Conservation (phyloP, 2,329 filamentous ascomycete species). For the Corinectria fuckeliana region DNA sequence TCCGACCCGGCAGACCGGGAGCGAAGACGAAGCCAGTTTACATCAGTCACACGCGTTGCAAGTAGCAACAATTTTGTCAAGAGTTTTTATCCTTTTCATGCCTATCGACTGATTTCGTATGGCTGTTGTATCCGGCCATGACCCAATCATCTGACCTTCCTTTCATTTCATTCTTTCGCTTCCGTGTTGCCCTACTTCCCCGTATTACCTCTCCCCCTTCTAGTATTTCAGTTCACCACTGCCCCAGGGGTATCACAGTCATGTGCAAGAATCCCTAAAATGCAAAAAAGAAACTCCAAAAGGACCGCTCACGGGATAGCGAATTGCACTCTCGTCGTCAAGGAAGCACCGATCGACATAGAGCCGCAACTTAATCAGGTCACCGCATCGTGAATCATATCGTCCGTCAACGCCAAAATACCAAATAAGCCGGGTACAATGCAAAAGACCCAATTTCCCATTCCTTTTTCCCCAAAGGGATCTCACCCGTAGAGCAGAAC, state of each 20-base stretch:
- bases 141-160: background rate
- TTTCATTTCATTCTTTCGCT: background rate
- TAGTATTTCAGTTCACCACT: background rate
- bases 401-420: background rate
- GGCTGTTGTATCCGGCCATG: background rate
- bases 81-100: background rate
- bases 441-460: background rate
- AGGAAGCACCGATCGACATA: no score
- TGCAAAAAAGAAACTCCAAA: conserved; percentile 8
- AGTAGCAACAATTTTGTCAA: background rate
- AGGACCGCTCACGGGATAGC: background rate
- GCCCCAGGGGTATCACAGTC: conserved; percentile 6
- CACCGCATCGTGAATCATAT: no score
- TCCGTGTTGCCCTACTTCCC: background rate
- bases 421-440: background rate
- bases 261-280: conserved; percentile 9
- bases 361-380: no score
- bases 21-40: background rate
- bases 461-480: background rate
- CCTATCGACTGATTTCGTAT: background rate
- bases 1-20: background rate
- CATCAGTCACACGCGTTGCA: background rate
- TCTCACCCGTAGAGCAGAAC: background rate
- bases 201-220: background rate
- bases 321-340: background rate